Conservation (phyloP, 1,139 yeast genomes). For the Meyerozyma carpophila region DNA sequence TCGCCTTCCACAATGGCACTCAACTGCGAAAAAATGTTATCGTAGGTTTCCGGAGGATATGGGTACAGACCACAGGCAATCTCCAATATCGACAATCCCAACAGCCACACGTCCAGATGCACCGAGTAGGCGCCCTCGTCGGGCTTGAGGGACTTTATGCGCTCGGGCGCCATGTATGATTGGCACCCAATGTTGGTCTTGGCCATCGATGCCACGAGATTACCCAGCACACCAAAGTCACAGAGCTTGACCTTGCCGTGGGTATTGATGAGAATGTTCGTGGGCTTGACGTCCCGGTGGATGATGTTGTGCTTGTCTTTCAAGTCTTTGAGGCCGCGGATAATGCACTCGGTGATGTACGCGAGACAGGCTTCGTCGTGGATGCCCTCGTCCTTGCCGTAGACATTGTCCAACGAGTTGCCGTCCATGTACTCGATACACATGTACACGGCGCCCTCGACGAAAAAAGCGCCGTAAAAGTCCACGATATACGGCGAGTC, state of each 20-base stretch:
- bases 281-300: constrained; percentile 96
- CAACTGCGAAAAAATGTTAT: constrained; percentile 84
- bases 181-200: constrained; percentile 97
- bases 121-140: constrained; percentile 84
- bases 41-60: constrained; percentile 90
- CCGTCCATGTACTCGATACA: constrained; percentile 99
- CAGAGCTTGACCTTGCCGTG: constrained; percentile 85
- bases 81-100: constrained; percentile 85
- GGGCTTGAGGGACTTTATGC: constrained; percentile 57
- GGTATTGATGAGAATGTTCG: constrained; percentile 79
- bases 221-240: constrained; percentile 96
- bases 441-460: constrained; percentile 97
- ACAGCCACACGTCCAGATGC: constrained; percentile 94
- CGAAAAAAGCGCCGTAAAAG: constrained; percentile 94
- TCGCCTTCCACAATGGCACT: constrained; percentile 97
- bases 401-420: constrained; percentile 85
- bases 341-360: constrained; percentile 74
- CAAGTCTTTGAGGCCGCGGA: constrained; percentile 75
- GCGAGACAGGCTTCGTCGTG: constrained; percentile 74
- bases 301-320: constrained; percentile 87
- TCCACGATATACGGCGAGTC: constrained; percentile 87
- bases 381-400: constrained; percentile 65
- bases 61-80: constrained; percentile 91
- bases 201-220: constrained; percentile 91
- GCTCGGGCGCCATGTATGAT: constrained; percentile 98